Base-by-base conservation (phyloP, 805 yeast genomes). In the Ogataea nitratoaversa region DNA sequence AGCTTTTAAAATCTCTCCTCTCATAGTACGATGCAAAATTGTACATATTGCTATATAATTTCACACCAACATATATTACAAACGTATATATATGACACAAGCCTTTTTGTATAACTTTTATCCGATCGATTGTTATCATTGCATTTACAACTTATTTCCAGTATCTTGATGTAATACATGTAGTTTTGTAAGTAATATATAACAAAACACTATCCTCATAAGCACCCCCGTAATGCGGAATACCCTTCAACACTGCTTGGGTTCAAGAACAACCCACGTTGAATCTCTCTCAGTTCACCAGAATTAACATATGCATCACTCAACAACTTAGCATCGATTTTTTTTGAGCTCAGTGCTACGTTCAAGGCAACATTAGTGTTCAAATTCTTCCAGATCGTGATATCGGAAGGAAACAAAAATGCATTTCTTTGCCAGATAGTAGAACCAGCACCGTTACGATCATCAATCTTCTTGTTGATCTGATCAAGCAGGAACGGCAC, bases 381-480 rank as follows among this genome's bases (percentile, higher is more conserved):
- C 29, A 90, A 60, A n/a, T 73, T 65, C 23, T 66, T 68, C 98
- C 98, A 91, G 4, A 84, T 71, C 13, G 66, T 63, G 42, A 69
- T 68, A 49, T 82, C 84, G 29, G 74, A 71, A 1, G 97, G 97
- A 65, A 85, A 83, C 52, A 84, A 64, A 46, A 83, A 65, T 0
- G 91, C 88, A 9, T 79, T 72, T 50, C 82, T 74, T 56, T 83
- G 85, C 84, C 91, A 83, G 2, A 68, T 54, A 19, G 57, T 44
- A 18, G 48, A 47, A 1, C 51, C 28, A 12, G 40, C 18, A n/a
- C n/a, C n/a, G n/a, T n/a, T 3, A 53, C 48, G 3, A 50, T 48
- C 7, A 52, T 57, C n/a, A 19, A 82, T 48, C 25, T 71, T 66
- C 34, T 58, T 56, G 42, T 72, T 67, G 34, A 86, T 68, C 49